A percentile compares a stretch with the other conserved stretches of the same genome.
phyloP scores from a whole-genome alignment of 352 stramenopile genomes.

The Peronospora destructor region DNA sequence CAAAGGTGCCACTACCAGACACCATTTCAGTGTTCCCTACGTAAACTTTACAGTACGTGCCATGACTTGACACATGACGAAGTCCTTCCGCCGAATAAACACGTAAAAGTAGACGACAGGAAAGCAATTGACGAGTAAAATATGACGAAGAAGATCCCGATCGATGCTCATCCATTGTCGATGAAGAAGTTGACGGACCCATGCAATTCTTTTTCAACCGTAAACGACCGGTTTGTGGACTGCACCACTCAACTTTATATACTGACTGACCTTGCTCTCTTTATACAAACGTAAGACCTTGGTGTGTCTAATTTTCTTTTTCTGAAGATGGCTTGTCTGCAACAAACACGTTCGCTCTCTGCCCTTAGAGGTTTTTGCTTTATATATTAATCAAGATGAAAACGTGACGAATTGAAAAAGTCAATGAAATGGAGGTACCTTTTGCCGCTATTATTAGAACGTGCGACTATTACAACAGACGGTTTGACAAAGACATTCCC shows the following conservation, averaged over 20 bases:
- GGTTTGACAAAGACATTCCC: not conserved
- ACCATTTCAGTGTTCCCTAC: conserved; percentile 50
- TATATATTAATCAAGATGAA: no score
- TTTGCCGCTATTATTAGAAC: not conserved
- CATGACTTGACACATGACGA: conserved; percentile 56
- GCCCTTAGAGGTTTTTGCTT: no score
- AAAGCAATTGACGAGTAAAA: conserved; percentile 16
- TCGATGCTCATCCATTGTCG: conserved; percentile 28
- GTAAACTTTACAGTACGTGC: conserved; percentile 69
- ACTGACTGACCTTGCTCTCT: no score
- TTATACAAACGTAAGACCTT: no score
- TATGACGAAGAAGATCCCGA: conserved; percentile 35
- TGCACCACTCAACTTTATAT: no score
- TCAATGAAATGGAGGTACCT: not conserved
- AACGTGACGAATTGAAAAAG: no score
- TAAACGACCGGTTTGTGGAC: not conserved
- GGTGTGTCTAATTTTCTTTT: no score
- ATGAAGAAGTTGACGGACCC: conserved; percentile 10
- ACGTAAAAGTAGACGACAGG: conserved; percentile 49
- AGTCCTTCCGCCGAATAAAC: conserved; percentile 57
- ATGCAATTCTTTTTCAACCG: conserved; percentile 1
- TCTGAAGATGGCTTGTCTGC: no score
- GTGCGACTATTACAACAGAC: no score
- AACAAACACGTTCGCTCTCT: no score
- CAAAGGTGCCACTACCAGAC: conserved; percentile 31